phyloP scores from a whole-genome alignment of 306 rosid species.

The Quercus parvula region DNA sequence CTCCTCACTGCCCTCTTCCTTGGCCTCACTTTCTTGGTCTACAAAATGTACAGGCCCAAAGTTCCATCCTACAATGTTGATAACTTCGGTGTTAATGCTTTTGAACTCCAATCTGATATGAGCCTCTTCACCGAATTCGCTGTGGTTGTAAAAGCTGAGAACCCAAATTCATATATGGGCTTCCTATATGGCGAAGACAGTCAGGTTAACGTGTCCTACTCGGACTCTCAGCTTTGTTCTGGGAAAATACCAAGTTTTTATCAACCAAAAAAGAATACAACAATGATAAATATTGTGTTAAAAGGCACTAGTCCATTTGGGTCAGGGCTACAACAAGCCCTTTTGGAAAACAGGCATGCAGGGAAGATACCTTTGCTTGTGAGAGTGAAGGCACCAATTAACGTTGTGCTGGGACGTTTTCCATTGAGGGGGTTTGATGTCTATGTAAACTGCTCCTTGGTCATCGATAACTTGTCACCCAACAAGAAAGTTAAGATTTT shows the following conservation, averaged over 20 bases:
- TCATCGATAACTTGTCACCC: slow-evolving; percentile 30
- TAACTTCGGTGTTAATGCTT: slow-evolving; percentile 13
- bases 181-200: slow-evolving; percentile 28
- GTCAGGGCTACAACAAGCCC: not conserved
- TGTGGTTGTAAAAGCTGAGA: slow-evolving; percentile 30
- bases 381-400: slow-evolving; percentile 32
- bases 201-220: slow-evolving; percentile 25
- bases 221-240: slow-evolving; percentile 10
- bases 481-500: slow-evolving; percentile 25
- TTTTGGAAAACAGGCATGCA: slow-evolving; percentile 11
- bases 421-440: slow-evolving; percentile 17
- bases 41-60: slow-evolving; percentile 17
- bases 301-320: slow-evolving; percentile 35
- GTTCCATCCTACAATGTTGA: slow-evolving; percentile 37
- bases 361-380: slow-evolving; percentile 35
- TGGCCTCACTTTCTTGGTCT: not conserved
- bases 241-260: slow-evolving; percentile 35
- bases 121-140: slow-evolving; percentile 25
- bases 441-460: slow-evolving; percentile 30
- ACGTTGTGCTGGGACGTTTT: slow-evolving; percentile 11
- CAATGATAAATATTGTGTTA: slow-evolving; percentile 20
- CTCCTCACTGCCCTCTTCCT: slow-evolving; percentile 18
- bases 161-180: slow-evolving; percentile 39
- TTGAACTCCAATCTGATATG: slow-evolving; percentile 7
- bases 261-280: slow-evolving; percentile 34